A percentile compares a stretch with the other conserved stretches of the same genome.
Conservation (phyloP, 169 alveolate genomes). For the Eimeria sp. region DNA sequence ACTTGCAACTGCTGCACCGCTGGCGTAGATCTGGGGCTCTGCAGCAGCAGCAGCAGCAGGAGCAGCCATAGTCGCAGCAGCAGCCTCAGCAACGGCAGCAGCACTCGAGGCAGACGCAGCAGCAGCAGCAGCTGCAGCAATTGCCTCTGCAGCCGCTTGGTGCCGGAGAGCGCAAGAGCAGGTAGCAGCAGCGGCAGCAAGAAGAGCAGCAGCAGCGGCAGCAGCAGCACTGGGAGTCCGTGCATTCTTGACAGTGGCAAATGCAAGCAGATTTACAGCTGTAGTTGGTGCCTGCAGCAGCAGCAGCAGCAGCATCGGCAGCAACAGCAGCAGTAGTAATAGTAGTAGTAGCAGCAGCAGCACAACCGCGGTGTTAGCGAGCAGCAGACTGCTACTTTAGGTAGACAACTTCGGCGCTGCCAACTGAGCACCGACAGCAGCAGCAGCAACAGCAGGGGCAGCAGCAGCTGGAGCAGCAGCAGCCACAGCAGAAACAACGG, state of each 20-base stretch:
- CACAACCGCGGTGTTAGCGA: neutral
- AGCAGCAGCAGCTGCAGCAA: neutral
- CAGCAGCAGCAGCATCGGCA: neutral
- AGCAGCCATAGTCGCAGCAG: neutral
- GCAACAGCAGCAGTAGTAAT: neutral
- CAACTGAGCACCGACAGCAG: slow-evolving; percentile 13
- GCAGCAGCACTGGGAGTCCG: neutral
- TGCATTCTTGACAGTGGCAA: neutral
- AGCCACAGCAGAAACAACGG: neutral
- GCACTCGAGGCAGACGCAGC: neutral
- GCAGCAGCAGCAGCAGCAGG: slow-evolving; percentile 29
- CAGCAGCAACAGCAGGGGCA: neutral
- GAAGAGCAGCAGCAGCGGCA: slow-evolving; percentile 15
- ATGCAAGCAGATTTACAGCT: neutral
- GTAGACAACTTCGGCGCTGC: neutral
- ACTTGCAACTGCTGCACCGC: neutral
- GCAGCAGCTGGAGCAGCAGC: too few relatives aligned
- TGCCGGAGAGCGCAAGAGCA: too few relatives aligned
- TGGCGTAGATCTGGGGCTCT: neutral
- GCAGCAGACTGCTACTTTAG: neutral
- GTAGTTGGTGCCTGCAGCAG: neutral
- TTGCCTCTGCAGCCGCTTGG: too few relatives aligned
- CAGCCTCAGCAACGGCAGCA: neutral
- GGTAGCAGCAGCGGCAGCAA: neutral
- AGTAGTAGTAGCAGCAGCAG: too few relatives aligned